These are phyloP conservation scores for Phialemoniopsis sp. DNA, from an alignment of 2,329 filamentous ascomycete genomes.

Conservation along the genomic window DNA sequence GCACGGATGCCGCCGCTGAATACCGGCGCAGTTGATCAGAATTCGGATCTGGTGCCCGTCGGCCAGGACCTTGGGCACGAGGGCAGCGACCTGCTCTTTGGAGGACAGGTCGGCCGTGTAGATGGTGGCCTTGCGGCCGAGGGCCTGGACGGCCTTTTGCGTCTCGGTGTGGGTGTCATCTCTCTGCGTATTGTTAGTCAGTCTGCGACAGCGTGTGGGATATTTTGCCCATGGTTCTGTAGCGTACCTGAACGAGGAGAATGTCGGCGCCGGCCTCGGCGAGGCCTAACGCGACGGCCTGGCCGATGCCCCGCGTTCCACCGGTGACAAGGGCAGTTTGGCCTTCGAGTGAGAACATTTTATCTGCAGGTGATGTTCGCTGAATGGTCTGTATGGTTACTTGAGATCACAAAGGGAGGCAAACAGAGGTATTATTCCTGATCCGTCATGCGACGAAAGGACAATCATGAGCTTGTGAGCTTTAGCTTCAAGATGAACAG, in stretches of 20 bases:
- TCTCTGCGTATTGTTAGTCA: constrained; percentile 17
- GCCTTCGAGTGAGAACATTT: constrained; percentile 50
- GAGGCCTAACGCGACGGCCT: constrained; percentile 51
- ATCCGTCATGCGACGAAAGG: background rate
- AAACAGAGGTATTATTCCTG: background rate
- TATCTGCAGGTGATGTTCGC: constrained; percentile 2
- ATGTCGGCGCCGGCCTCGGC: constrained; percentile 57
- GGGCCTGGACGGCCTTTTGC: constrained; percentile 55
- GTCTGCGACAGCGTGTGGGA: background rate
- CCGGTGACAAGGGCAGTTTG: constrained; percentile 56
- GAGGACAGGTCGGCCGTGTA: constrained; percentile 68
- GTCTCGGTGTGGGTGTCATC: constrained; percentile 41
- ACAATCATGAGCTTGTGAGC: too few relatives aligned
- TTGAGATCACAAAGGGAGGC: background rate
- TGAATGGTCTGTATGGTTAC: background rate
- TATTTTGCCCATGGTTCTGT: background rate
- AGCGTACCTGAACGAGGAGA: constrained; percentile 46
- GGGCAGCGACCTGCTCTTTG: constrained; percentile 50
- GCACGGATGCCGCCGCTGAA: constrained; percentile 74
- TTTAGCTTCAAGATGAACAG: too few relatives aligned
- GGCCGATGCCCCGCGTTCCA: constrained; percentile 53
- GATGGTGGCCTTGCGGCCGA: constrained; percentile 63
- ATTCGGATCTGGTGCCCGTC: constrained; percentile 67
- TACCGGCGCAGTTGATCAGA: constrained; percentile 82
- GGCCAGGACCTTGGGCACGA: constrained; percentile 57